These are phyloP conservation scores for Pythium catenulatum DNA, from an alignment of 352 stramenopile species.

Conservation along the genomic window DNA sequence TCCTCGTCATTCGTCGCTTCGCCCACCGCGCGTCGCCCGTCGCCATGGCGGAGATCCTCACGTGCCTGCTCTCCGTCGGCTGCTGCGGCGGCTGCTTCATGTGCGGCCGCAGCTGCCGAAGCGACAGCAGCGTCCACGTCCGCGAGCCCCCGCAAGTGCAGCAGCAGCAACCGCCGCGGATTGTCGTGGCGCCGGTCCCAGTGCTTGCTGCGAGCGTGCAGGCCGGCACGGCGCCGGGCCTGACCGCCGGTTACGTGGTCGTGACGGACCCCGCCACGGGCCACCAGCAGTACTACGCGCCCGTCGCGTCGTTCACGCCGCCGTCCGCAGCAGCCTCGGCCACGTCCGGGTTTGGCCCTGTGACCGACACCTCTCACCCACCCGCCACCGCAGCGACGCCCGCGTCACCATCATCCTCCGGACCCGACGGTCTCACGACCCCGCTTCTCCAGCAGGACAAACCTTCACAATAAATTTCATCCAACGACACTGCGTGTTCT, in stretches of 20 bases:
- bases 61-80: not conserved
- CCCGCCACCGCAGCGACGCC: no score
- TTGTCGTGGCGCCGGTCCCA: no score
- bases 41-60: not conserved
- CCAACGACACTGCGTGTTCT: no score
- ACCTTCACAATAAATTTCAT: no score
- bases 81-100: not conserved
- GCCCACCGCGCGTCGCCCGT: not conserved
- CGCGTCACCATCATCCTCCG: no score
- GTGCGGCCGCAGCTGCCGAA: not conserved
- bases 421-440: no score
- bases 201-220: no score
- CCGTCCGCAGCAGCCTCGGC: not conserved
- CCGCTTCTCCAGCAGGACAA: no score
- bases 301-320: not conserved
- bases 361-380: no score
- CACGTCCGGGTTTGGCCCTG: no score
- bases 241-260: not conserved
- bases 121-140: not conserved
- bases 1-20: no score
- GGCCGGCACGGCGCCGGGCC: not conserved
- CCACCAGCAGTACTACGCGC: not conserved
- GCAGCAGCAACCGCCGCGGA: not conserved
- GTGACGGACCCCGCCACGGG: not conserved
- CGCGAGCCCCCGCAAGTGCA: not conserved